Evolutionary conservation across 305 asterid genomes (phyloP).

Genomic region (Fraxinus velutina): DNA sequence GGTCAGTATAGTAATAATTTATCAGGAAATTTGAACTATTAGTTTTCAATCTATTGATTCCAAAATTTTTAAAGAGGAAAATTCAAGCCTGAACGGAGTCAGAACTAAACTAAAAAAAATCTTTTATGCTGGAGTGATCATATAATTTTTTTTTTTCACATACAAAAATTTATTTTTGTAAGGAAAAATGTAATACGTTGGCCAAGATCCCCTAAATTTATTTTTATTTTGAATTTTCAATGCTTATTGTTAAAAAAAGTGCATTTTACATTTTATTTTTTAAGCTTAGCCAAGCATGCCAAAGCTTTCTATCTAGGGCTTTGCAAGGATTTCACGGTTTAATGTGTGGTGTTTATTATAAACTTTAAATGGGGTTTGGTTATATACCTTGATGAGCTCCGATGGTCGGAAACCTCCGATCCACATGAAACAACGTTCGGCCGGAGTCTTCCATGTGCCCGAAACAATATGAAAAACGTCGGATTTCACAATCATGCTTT

Average conservation of each 20-base stretch:
- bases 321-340: neutral
- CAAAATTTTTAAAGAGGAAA: neutral
- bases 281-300: neutral
- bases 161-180: no score
- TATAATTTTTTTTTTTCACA: neutral
- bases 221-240: neutral
- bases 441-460: conserved; percentile 90
- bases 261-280: neutral
- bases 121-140: neutral
- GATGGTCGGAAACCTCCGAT: conserved; percentile 92
- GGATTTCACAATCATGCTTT: conserved; percentile 52
- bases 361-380: neutral
- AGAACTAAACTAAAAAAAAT: neutral
- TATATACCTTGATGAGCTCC: conserved; percentile 64
- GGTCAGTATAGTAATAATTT: no score
- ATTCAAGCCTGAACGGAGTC: neutral
- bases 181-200: neutral
- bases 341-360: neutral
- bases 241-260: neutral
- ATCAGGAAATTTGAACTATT: neutral
- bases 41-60: neutral
- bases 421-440: conserved; percentile 93
- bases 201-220: neutral
- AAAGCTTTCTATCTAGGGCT: neutral
- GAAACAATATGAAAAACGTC: conserved; percentile 81